phyloP scores from a whole-genome alignment of 2,329 filamentous ascomycete species.

The Madurella mycetomatis region DNA sequence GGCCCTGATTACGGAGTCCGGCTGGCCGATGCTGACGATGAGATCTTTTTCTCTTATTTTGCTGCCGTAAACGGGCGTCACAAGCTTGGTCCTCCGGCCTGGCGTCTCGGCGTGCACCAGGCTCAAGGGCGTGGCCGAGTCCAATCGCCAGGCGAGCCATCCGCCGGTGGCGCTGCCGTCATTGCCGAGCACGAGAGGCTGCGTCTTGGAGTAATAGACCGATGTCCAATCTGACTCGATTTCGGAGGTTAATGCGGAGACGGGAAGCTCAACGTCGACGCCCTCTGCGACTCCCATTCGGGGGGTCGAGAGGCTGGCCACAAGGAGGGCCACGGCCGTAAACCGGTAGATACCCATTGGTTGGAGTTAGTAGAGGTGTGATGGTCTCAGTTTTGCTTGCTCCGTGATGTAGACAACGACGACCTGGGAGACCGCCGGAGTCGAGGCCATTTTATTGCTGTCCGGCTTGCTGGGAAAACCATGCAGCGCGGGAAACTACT shows the following conservation, averaged over 20 bases:
- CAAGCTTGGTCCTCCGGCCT: conserved; percentile 13
- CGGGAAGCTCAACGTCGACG: conserved; percentile 3
- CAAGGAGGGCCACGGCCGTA: neutral
- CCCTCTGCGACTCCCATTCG: neutral
- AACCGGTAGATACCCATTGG: conserved; percentile 4
- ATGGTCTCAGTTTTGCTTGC: neutral
- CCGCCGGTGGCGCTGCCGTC: conserved; percentile 11
- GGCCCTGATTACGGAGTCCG: conserved; percentile 9
- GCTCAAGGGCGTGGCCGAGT: conserved; percentile 4
- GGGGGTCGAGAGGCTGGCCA: neutral
- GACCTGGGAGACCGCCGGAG: too few relatives aligned
- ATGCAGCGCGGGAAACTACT: too few relatives aligned
- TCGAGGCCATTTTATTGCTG: too few relatives aligned
- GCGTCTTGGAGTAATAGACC: conserved; percentile 10
- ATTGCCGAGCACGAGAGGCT: conserved; percentile 13
- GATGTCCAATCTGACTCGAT: conserved; percentile 15
- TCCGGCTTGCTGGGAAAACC: neutral
- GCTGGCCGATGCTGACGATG: conserved; percentile 10
- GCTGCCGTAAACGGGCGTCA: conserved; percentile 10
- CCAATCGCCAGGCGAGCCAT: conserved; percentile 8
- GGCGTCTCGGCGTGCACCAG: conserved; percentile 8
- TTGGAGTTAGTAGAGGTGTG: neutral
- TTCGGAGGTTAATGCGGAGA: conserved; percentile 5
- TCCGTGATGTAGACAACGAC: too few relatives aligned
- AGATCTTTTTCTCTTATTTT: conserved; percentile 2